Evolutionary conservation across 768 basidiomycete species (phyloP), one percentile per base, ranked within the genome.

Genomic region (Suillus tomentosus): DNA sequence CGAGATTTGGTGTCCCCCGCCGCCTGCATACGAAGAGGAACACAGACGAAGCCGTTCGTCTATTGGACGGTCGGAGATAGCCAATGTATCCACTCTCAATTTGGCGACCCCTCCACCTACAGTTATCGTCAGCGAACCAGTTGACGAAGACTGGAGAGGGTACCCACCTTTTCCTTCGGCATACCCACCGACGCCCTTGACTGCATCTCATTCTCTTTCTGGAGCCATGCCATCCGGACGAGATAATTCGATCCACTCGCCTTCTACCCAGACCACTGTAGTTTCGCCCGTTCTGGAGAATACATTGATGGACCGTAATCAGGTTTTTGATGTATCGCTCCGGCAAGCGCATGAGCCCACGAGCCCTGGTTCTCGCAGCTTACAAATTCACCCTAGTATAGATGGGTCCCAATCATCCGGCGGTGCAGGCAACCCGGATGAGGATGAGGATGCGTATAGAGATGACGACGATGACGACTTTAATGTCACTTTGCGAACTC

Each of bases 141-240:
- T 70, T 73, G 71, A 77, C n/a, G 85, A 89, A 47, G 89, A 92
- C 67, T 92, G 89, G 89, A 77, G 88, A 63, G 78, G 84, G 71
- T 92, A 91, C 68, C 90, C 90, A 14, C 79, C 87, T 19, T 88
- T 91, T 60, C 91, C 91, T 37, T 86, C 91, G 5, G 91, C 91
- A 40, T 92, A 92, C 69, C 90, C 90, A 10, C 80, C 88, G 0
- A 91, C 88, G 15, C 90, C 89, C 13, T 68, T 85, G n/a, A 77
- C 77, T 24, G 73, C 75, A 19, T 73, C 79, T 3, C 69, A 78
- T 31, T 73, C 71, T 22, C 77, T 79, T 55, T 77, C 73, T 64
- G 58, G 53, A 10, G 71, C 62, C 22, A 59, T 19, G 37, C 67
- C 19, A 64, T 59, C 11, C 37, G 63, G 15, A 14, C 61, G 15